Evolutionary conservation across 2,329 filamentous ascomycete species (phyloP).

Genomic region (Tolypocladium paradoxum): DNA sequence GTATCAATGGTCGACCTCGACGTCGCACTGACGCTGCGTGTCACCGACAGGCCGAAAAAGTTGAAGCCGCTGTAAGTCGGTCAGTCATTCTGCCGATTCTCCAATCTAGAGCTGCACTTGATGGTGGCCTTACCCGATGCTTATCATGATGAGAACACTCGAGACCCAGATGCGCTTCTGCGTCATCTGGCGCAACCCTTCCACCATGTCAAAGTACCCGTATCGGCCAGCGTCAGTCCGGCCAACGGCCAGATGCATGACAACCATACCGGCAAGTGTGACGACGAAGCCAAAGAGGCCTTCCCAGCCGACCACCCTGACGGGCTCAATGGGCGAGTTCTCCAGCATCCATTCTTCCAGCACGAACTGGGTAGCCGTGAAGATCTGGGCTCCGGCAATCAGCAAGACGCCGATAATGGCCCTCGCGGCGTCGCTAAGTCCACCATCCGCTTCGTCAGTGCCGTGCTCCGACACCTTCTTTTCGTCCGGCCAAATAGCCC

Average conservation of each 20-base stretch:
- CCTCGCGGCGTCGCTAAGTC: slow-evolving; percentile 20
- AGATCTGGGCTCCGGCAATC: slow-evolving; percentile 91
- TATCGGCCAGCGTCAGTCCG: slow-evolving; percentile 60
- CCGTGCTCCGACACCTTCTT: slow-evolving; percentile 31
- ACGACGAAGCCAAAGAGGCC: slow-evolving; percentile 80
- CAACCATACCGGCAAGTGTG: slow-evolving; percentile 67
- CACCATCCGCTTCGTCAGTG: slow-evolving; percentile 27
- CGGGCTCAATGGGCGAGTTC: slow-evolving; percentile 56
- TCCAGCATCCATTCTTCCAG: slow-evolving; percentile 86
- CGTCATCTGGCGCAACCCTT: slow-evolving; percentile 75
- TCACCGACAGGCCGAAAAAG: slow-evolving; percentile 94
- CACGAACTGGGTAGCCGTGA: slow-evolving; percentile 94
- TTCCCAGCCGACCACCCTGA: slow-evolving; percentile 93
- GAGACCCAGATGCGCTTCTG: slow-evolving; percentile 59
- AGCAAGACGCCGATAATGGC: slow-evolving; percentile 77
- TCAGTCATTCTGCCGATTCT: background rate
- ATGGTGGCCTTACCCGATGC: slow-evolving; percentile 61
- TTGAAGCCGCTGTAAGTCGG: slow-evolving; percentile 68
- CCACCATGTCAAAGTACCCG: slow-evolving; percentile 83
- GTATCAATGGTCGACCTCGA: slow-evolving; percentile 95
- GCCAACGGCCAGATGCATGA: slow-evolving; percentile 70
- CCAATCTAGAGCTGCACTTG: background rate
- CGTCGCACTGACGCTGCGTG: slow-evolving; percentile 78
- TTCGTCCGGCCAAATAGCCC: slow-evolving; percentile 65
- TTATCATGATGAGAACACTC: slow-evolving; percentile 89